These are phyloP conservation scores for Zymoseptoria brevis DNA, from an alignment of 2,329 filamentous ascomycete species.

Conservation along the genomic window DNA sequence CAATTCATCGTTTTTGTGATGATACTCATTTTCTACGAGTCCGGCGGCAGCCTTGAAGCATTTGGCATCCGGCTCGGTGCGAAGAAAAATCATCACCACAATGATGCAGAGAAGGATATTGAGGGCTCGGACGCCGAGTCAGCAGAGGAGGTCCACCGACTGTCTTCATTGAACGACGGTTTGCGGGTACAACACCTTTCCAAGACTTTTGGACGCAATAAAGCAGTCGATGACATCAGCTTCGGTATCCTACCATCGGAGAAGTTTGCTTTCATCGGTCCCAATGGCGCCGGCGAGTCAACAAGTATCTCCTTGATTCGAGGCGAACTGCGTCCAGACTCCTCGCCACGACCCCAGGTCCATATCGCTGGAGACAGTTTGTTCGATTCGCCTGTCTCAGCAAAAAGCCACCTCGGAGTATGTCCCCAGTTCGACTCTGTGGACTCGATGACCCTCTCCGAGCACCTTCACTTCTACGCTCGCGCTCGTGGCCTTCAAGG, in stretches of 20 bases:
- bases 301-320: slow-evolving; percentile 81
- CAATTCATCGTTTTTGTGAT: slow-evolving; percentile 64
- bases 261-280: slow-evolving; percentile 77
- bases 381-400: slow-evolving; percentile 58
- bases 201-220: slow-evolving; percentile 65
- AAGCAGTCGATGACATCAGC: slow-evolving; percentile 74
- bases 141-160: slow-evolving; percentile 10
- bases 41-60: slow-evolving; percentile 41
- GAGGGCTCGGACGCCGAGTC: slow-evolving; percentile 4
- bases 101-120: slow-evolving; percentile 26
- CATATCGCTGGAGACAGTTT: slow-evolving; percentile 69
- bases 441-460: slow-evolving; percentile 77
- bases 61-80: slow-evolving; percentile 11
- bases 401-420: slow-evolving; percentile 71
- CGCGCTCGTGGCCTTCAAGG: slow-evolving; percentile 60
- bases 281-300: slow-evolving; percentile 83
- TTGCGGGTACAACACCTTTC: slow-evolving; percentile 68
- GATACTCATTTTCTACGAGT: slow-evolving; percentile 69
- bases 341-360: slow-evolving; percentile 48
- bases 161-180: slow-evolving; percentile 51
- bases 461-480: slow-evolving; percentile 81
- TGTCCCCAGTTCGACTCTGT: slow-evolving; percentile 63
- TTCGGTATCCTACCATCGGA: slow-evolving; percentile 71
- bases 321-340: slow-evolving; percentile 62
- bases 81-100: background rate